phyloP scores from a whole-genome alignment of 2,329 filamentous ascomycete genomes.

The Verticillium nonalfalfae region DNA sequence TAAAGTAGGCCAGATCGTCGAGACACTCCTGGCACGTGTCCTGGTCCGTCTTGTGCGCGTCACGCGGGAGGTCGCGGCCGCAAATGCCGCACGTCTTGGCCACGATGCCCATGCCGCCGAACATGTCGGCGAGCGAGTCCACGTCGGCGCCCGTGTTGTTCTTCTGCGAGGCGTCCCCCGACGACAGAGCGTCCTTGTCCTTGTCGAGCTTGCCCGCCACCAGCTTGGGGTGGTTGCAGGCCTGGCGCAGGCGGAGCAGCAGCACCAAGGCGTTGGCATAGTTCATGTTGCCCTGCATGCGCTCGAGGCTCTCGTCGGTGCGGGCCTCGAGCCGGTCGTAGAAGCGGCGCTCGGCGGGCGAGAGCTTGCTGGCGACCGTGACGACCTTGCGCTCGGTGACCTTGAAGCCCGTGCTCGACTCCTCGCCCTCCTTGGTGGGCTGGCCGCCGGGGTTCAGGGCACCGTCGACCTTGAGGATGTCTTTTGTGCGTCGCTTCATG shows the following conservation, averaged over 20 bases:
- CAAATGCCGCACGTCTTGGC: slow-evolving; percentile 80
- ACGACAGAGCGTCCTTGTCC: slow-evolving; percentile 79
- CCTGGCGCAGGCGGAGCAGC: slow-evolving; percentile 82
- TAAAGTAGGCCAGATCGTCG: slow-evolving; percentile 63
- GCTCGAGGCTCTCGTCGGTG: slow-evolving; percentile 78
- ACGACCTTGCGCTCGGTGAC: slow-evolving; percentile 89
- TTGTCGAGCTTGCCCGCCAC: slow-evolving; percentile 79
- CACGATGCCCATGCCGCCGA: slow-evolving; percentile 75
- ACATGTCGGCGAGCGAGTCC: slow-evolving; percentile 78
- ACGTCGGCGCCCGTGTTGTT: slow-evolving; percentile 56
- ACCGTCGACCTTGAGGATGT: slow-evolving; percentile 85
- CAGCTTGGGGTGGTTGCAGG: slow-evolving; percentile 89
- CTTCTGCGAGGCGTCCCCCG: slow-evolving; percentile 41
- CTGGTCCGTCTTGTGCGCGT: slow-evolving; percentile 31
- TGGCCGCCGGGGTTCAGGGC: slow-evolving; percentile 74
- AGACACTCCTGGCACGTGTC: slow-evolving; percentile 67
- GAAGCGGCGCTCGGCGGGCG: slow-evolving; percentile 73
- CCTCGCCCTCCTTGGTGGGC: slow-evolving; percentile 32
- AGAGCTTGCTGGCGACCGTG: slow-evolving; percentile 71
- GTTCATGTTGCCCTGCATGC: slow-evolving; percentile 74
- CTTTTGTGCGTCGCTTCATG: slow-evolving; percentile 98
- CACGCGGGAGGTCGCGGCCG: slow-evolving; percentile 57
- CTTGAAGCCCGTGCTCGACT: slow-evolving; percentile 67
- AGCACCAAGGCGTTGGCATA: slow-evolving; percentile 93
- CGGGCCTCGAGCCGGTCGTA: slow-evolving; percentile 79